Conservation (phyloP, 1,284 basidiomycete genomes). For the Marasmius tenuissimus region DNA sequence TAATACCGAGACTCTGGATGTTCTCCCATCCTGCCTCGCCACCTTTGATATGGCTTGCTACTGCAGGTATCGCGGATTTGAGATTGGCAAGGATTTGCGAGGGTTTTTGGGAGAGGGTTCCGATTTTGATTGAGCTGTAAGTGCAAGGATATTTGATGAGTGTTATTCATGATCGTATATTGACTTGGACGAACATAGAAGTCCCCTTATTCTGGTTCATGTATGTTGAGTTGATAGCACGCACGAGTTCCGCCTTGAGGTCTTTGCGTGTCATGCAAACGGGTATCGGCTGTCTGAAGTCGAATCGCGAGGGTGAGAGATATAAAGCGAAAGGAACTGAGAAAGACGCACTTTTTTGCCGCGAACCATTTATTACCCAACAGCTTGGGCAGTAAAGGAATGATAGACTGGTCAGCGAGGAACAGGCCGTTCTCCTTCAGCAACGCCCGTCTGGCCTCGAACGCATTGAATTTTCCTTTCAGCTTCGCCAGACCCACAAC, state of each 20-base stretch:
- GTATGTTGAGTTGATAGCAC: constrained; percentile 89
- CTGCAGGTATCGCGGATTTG: constrained; percentile 74
- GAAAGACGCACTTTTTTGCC: constrained; percentile 80
- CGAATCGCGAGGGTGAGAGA: neutral
- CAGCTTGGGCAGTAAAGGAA: constrained; percentile 84
- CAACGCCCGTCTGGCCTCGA: constrained; percentile 84
- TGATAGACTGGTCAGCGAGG: constrained; percentile 88
- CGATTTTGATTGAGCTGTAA: constrained; percentile 82
- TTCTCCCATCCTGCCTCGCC: constrained; percentile 77
- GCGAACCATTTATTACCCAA: constrained; percentile 92
- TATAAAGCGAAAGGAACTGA: neutral
- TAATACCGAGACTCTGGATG: constrained; percentile 88
- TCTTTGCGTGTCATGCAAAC: constrained; percentile 86
- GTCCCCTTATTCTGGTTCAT: constrained; percentile 94
- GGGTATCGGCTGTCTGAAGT: constrained; percentile 86
- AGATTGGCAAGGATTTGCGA: constrained; percentile 82
- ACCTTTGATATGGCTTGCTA: constrained; percentile 71
- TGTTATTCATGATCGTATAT: neutral
- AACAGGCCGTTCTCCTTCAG: constrained; percentile 91
- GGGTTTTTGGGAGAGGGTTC: constrained; percentile 71
- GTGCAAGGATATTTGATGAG: neutral
- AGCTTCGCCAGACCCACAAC: constrained; percentile 92
- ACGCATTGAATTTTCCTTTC: constrained; percentile 92
- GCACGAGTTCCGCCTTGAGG: constrained; percentile 87
- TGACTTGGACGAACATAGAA: constrained; percentile 65